Conservation (phyloP, 495 filamentous ascomycete genomes). For the Niebla homalea region DNA sequence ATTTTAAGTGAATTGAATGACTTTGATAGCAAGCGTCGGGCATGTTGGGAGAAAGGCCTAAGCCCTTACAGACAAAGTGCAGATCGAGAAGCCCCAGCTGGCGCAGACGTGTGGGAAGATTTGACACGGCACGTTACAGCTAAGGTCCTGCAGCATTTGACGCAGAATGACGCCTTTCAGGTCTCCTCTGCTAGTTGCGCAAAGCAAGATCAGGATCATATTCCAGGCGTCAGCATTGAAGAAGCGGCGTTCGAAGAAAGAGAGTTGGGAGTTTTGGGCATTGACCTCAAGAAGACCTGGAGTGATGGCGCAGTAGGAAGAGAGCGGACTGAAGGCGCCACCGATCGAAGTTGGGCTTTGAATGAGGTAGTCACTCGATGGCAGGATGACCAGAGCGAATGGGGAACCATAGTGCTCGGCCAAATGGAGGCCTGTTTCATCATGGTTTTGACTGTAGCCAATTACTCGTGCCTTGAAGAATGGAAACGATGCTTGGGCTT, state of each 20-base stretch:
- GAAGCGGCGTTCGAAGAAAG: conserved; percentile 23
- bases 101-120: conserved; percentile 25
- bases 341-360: conserved; percentile 61
- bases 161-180: conserved; percentile 28
- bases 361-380: conserved; percentile 33
- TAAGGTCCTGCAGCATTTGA: conserved; percentile 27
- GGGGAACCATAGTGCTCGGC: conserved; percentile 47
- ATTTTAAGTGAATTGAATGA: conserved; percentile 25
- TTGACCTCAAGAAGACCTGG: conserved; percentile 52
- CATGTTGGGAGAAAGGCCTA: conserved; percentile 28
- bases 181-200: conserved; percentile 36
- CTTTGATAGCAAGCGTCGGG: conserved; percentile 3
- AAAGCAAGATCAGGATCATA: conserved; percentile 33
- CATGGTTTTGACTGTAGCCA: conserved; percentile 67
- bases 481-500: conserved; percentile 69
- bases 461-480: conserved; percentile 74
- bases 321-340: conserved; percentile 56
- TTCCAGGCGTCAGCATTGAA: conserved; percentile 31
- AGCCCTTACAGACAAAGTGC: conserved; percentile 16
- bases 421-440: conserved; percentile 81
- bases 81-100: conserved; percentile 20
- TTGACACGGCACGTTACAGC: conserved; percentile 31
- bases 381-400: conserved; percentile 22
- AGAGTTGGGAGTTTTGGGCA: conserved; percentile 32
- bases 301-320: conserved; percentile 53